A percentile compares a stretch with the other conserved stretches of the same genome.
phyloP scores from a whole-genome alignment of 805 yeast genomes.

The Debaryomyces prosopidis region DNA sequence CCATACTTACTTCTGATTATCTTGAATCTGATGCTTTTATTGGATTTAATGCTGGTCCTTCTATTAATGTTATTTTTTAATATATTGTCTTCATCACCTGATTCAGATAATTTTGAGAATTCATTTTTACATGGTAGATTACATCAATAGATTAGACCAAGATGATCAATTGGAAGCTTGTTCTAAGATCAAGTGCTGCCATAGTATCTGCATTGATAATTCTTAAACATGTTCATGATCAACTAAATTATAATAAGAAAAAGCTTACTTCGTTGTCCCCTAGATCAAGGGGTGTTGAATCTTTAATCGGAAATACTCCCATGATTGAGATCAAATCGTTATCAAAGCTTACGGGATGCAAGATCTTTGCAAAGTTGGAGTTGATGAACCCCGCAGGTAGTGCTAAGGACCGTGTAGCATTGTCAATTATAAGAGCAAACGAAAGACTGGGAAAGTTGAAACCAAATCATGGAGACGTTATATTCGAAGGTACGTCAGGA shows the following conservation, averaged over 20 bases:
- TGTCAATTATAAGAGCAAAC: conserved; percentile 73
- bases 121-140: too few species aligned
- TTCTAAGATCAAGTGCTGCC: conserved; percentile 4
- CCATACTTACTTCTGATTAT: background rate
- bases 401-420: conserved; percentile 92
- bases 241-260: background rate
- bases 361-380: conserved; percentile 85
- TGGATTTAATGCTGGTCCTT: too few species aligned
- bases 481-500: conserved; percentile 95
- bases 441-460: conserved; percentile 58
- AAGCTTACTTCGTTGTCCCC: conserved; percentile 24
- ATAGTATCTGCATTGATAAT: conserved; percentile 2
- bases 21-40: too few species aligned
- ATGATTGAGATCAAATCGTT: conserved; percentile 71
- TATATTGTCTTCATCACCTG: background rate
- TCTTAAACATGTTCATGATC: background rate
- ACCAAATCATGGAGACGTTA: conserved; percentile 65
- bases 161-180: conserved; percentile 3
- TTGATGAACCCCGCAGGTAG: conserved; percentile 90
- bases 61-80: background rate
- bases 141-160: background rate
- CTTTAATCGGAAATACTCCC: conserved; percentile 90
- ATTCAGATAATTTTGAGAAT: background rate
- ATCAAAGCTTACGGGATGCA: conserved; percentile 72
- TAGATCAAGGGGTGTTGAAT: conserved; percentile 58